A percentile compares a stretch with the other conserved stretches of the same genome.
phyloP scores from a whole-genome alignment of 495 filamentous ascomycete species.

The Parachaetomium inaequale region DNA sequence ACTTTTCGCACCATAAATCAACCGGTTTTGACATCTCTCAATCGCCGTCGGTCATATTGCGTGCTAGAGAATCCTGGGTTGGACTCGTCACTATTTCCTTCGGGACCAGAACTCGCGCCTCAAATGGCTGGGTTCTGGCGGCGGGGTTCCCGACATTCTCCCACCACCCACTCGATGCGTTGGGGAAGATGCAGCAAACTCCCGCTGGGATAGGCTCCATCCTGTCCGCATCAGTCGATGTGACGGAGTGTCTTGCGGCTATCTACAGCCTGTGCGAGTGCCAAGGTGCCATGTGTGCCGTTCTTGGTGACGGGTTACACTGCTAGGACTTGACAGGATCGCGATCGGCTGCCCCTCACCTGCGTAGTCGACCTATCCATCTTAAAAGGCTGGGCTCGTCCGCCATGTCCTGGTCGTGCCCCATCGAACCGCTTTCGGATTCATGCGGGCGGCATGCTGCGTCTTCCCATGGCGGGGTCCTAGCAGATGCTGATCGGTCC shows the following conservation, averaged over 20 bases:
- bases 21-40: conserved; percentile 14
- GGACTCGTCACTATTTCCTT: not conserved
- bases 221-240: not conserved
- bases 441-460: not conserved
- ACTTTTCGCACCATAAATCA: conserved; percentile 21
- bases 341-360: not conserved
- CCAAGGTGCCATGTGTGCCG: not conserved
- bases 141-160: conserved; percentile 15
- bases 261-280: not conserved
- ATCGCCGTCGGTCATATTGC: conserved; percentile 18
- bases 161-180: not conserved
- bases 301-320: not conserved
- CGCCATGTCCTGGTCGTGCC: not conserved
- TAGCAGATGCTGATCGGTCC: not conserved
- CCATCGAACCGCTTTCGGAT: not conserved
- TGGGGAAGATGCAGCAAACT: not conserved
- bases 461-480: not conserved
- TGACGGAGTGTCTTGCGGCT: conserved; percentile 1
- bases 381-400: not conserved
- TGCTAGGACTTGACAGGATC: not conserved
- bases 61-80: conserved; percentile 14
- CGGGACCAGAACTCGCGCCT: conserved; percentile 11
- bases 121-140: conserved; percentile 11
- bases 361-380: not conserved
- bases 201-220: not conserved